phyloP scores from a whole-genome alignment of 2,329 filamentous ascomycete genomes.

The Mycosphaerella arachidis region DNA sequence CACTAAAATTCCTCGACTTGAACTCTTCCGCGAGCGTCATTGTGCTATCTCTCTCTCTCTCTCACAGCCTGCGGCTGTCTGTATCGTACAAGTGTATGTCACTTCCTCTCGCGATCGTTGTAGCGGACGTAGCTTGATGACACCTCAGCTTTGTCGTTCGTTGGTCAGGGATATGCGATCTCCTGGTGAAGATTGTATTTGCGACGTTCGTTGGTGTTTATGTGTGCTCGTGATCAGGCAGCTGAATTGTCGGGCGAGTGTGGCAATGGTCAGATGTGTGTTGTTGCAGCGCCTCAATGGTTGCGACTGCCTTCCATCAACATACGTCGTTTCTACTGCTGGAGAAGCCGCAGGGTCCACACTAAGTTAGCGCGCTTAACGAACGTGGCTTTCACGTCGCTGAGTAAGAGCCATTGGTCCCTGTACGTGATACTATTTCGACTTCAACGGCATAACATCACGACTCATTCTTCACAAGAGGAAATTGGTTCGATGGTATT shows the following conservation, averaged over 20 bases:
- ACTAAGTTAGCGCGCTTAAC: neutral
- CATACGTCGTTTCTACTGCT: neutral
- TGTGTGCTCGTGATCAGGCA: neutral
- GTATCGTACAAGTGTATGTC: neutral
- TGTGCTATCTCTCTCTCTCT: neutral
- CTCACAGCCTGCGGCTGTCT: neutral
- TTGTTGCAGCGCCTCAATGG: neutral
- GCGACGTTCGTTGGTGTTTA: neutral
- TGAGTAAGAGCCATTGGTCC: neutral
- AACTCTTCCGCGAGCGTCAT: conserved; percentile 11
- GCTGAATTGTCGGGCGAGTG: neutral
- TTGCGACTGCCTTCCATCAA: neutral
- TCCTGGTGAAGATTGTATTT: neutral
- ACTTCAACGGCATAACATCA: no score
- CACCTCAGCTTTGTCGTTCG: neutral
- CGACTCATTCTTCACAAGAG: no score
- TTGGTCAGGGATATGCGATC: neutral
- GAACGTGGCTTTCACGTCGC: neutral
- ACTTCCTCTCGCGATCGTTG: neutral
- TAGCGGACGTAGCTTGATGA: conserved; percentile 7
- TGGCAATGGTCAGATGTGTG: neutral
- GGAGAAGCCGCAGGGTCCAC: neutral
- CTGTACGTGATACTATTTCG: neutral
- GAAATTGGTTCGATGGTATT: no score
- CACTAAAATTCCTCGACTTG: conserved; percentile 11